Base-by-base conservation (phyloP, 2,329 filamentous ascomycete species). In the Xylariaceae sp. region DNA sequence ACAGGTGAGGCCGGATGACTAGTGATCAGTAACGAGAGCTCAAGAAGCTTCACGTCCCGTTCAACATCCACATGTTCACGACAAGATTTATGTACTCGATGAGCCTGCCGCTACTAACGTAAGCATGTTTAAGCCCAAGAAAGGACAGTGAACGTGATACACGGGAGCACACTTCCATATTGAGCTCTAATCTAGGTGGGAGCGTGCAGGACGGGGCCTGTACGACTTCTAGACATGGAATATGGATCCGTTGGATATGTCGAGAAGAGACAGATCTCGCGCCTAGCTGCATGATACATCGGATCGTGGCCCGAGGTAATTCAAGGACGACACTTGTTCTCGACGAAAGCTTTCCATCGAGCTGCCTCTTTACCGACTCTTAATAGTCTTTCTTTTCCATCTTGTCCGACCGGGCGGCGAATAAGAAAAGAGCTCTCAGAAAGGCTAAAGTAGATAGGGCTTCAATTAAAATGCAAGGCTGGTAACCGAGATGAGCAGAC, bases 241-340 rank as follows among this genome's bases (percentile, higher is more conserved):
- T 3, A 35, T 41, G 15, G 27, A 13, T n/a, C 30, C 15, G 16
- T 32, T 11, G n/a, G n/a, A 39, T 27, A 41, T 30, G 18, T 39
- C n/a, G 21, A 47, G 27, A 37, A 29, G 20, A 27, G 15, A 16
- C 27, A 11, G 16, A 45, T 39, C 7, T 6, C 23, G 24, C 50
- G 46, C 50, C 29, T 54, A 26, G 30, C 36, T 48, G 50, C 47
- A 58, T 47, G 10, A 27, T 37, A 10, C 27, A 30, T 36, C 43
- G 47, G 39, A 24, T 49, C 23, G 29, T 23, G 41, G 39, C 32
- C 29, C 26, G 37, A 7, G 26, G 13, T 7, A n/a, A n/a, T 13
- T 21, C n/a, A n/a, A n/a, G n/a, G n/a, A 16, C 27, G 23, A 23
- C 32, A 18, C 10, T 35, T 26, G 16, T 20, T 20, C 15, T 30